These are phyloP conservation scores for Syzygium aqueum DNA, from an alignment of 345 rosid species.

Conservation along the genomic window DNA sequence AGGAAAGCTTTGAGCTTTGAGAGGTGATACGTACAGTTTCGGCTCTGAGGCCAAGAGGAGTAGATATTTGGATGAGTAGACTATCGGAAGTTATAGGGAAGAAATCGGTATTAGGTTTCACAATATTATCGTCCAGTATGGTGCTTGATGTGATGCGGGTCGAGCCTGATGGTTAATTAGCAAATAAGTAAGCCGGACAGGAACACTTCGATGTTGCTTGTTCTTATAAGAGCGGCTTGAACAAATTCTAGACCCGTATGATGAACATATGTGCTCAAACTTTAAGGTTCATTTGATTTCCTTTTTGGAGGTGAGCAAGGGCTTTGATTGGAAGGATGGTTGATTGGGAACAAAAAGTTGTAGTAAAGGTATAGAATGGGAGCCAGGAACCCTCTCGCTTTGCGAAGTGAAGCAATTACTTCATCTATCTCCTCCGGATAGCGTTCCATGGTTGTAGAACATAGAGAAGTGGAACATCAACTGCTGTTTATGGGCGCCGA, in stretches of 20 bases:
- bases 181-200: background rate
- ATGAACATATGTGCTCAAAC: background rate
- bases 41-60: background rate
- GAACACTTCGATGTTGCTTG: background rate
- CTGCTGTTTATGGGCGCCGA: background rate
- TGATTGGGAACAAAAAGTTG: background rate
- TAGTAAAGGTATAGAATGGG: background rate
- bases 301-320: background rate
- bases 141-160: background rate
- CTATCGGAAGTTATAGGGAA: background rate
- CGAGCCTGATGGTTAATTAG: background rate
- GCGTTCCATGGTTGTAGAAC: too few species aligned
- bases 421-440: too few species aligned
- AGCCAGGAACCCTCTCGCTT: background rate
- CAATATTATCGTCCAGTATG: background rate
- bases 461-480: too few species aligned
- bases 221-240: background rate
- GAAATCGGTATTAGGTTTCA: background rate
- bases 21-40: background rate
- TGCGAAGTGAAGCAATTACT: too few species aligned
- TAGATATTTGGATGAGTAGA: background rate
- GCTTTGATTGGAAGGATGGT: background rate
- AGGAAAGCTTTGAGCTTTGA: background rate
- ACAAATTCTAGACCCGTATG: background rate
- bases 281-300: background rate